Base-by-base conservation (phyloP, 768 basidiomycete species). In the Naganishia kalamii region DNA sequence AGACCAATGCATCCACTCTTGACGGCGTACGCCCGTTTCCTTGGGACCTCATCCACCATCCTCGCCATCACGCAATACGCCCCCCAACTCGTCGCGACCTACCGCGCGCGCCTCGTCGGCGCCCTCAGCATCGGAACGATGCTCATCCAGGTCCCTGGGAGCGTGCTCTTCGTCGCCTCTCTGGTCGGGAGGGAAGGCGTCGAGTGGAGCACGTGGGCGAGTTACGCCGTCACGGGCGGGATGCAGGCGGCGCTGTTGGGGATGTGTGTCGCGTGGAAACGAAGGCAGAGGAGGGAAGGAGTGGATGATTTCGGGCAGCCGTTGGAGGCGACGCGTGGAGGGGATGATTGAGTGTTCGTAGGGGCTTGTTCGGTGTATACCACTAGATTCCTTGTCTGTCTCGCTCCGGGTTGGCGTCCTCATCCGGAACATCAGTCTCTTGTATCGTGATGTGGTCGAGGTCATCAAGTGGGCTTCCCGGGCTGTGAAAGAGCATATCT, bases 71-170 rank as follows among this genome's bases (percentile, higher is more conserved):
- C 88, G 5, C 93, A 99, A 77, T 99, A 97, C 67, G 83, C 86
- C 0, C 93, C 94, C 0, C 93, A 96, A 76, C 81, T 99, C 27
- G 69, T 84, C 13, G 85, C 87, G 66, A 98, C 93, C 0, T 96
- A 87, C 70, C 80, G 79, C 4, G 77, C 83, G 32, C 88, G 86
- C 72, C 83, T 94, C 13, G 92, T 98, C 10, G 94, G 94, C 2
- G 91, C 92, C 0, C 81, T 98, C 17, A 92, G 90, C 72, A 89
- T 99, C 63, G 88, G 88, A 0, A 97, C 91, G 86, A 97, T 99
- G 94, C 79, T 85, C 51, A 89, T 99, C 17, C 94, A 98, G 78
- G 90, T 85, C 13, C 92, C 92, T 3, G 93, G 92, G 3, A 87
- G 89, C 0, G 80, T 89, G 3, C 74, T 90, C n/a, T 93, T 97